Evolutionary conservation across 2,329 filamentous ascomycete species (phyloP).

Genomic region (Penicillium corylophilum): DNA sequence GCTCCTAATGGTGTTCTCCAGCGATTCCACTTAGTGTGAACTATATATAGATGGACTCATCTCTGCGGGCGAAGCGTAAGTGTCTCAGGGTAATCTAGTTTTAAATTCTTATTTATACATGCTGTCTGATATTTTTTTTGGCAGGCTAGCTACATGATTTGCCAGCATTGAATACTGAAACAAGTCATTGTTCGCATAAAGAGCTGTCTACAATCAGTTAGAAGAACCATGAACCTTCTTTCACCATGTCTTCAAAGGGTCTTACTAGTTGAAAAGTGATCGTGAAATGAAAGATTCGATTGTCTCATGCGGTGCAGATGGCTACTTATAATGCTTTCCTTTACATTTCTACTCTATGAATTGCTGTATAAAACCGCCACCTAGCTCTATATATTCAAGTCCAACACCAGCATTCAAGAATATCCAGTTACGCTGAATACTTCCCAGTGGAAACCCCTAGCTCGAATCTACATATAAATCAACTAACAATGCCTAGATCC

Average conservation of each 20-base stretch:
- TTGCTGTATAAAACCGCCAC: neutral
- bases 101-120: too few species aligned
- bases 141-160: neutral
- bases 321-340: neutral
- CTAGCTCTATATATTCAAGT: neutral
- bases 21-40: too few species aligned
- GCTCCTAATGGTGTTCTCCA: too few species aligned
- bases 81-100: too few species aligned
- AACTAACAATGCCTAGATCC: neutral
- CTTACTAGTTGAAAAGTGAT: neutral
- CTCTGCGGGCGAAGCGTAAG: too few species aligned
- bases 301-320: neutral
- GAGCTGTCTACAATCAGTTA: neutral
- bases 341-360: neutral
- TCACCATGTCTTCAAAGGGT: neutral
- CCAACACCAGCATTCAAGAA: neutral
- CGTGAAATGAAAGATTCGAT: neutral
- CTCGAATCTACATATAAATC: neutral
- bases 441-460: neutral
- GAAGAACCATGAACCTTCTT: neutral
- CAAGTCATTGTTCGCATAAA: neutral
- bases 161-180: neutral
- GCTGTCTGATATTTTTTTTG: neutral
- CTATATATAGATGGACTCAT: too few species aligned
- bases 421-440: neutral